Percentiles rank a stretch among this genome's conserved stretches.
Conservation (phyloP, 345 rosid genomes). For the Murraya koenigii region DNA sequence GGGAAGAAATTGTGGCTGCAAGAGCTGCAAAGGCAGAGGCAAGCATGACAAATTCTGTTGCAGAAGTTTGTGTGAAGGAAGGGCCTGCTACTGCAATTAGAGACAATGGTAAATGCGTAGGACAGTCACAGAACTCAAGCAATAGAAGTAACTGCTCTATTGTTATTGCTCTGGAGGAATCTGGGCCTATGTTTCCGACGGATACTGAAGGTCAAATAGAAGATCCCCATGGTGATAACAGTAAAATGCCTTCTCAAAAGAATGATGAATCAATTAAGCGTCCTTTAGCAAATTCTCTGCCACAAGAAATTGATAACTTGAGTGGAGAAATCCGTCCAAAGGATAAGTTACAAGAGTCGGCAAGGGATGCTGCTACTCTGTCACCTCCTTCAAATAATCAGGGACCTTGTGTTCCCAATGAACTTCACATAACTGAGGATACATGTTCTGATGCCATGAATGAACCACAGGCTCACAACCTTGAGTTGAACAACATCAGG, state of each 20-base stretch:
- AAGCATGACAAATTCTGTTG: constrained; percentile 33
- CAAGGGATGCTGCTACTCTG: constrained; percentile 17
- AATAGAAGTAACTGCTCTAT: constrained; percentile 20
- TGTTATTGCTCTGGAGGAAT: constrained; percentile 25
- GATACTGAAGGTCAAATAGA: constrained; percentile 29
- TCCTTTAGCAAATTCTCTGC: constrained; percentile 35
- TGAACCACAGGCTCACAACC: constrained; percentile 51
- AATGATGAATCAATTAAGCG: constrained; percentile 30
- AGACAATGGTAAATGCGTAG: constrained; percentile 20
- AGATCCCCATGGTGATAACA: constrained; percentile 29
- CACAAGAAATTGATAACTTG: constrained; percentile 28
- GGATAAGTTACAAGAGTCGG: constrained; percentile 36
- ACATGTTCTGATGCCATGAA: constrained; percentile 39
- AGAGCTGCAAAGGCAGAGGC: constrained; percentile 57
- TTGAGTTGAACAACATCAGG: constrained; percentile 55
- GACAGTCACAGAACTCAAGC: constrained; percentile 20
- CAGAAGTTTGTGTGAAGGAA: constrained; percentile 37
- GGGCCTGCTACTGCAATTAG: constrained; percentile 26
- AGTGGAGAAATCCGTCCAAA: constrained; percentile 31
- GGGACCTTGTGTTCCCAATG: constrained; percentile 28
- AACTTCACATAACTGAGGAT: constrained; percentile 26
- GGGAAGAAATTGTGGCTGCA: constrained; percentile 59
- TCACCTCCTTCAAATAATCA: constrained; percentile 25
- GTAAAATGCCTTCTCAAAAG: constrained; percentile 29
- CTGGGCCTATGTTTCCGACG: constrained; percentile 12